Evolutionary conservation across 1,139 yeast genomes (phyloP), one percentile per base, ranked within the genome.

Genomic region (Magnusiomyces paraingens): DNA sequence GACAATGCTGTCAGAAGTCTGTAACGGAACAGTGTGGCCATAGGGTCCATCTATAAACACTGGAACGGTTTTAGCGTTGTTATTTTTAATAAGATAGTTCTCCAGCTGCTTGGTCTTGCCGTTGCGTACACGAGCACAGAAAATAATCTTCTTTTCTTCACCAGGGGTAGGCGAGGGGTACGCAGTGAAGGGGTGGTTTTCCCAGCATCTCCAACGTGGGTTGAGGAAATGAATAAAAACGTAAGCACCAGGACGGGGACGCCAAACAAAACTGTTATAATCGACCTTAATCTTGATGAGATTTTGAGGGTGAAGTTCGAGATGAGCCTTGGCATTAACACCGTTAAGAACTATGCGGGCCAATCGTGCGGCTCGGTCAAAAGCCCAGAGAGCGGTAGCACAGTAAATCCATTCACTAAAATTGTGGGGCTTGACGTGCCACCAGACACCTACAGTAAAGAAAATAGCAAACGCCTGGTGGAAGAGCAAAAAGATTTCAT

Each of bases 161-260:
- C 55, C 59, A n/a, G 58, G 57, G 39, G 55, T 52, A 17, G 61
- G 66, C 51, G 66, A 51, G 50, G 54, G 47, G 50, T 79, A 74
- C 21, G 79, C 70, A 0, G 89, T 81, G 64, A 84, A 84, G 0
- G 91, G 91, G 66, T 84, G 91, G 0, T 84, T 78, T 64, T 84
- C 89, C 64, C 77, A 66, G 47, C 79, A 75, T 18, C 58, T 58
- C 39, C 61, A 56, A 41, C 82, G 64, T 57, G 84, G 76, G 61
- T 82, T 79, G 49, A 84, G 68, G 60, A 82, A 79, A 63, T 81
- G 79, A 52, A 83, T 68, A 62, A 75, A 84, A 1, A 79, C 82
- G 63, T 77, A 83, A 2, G 81, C 75, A 5, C 88, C 87, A 1
- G 86, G 82, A 50, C 65, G 65, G 12, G 74, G 64, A 46, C 70